Conservation (phyloP, 139 green algal genomes). For the Pleodorina starrii region DNA sequence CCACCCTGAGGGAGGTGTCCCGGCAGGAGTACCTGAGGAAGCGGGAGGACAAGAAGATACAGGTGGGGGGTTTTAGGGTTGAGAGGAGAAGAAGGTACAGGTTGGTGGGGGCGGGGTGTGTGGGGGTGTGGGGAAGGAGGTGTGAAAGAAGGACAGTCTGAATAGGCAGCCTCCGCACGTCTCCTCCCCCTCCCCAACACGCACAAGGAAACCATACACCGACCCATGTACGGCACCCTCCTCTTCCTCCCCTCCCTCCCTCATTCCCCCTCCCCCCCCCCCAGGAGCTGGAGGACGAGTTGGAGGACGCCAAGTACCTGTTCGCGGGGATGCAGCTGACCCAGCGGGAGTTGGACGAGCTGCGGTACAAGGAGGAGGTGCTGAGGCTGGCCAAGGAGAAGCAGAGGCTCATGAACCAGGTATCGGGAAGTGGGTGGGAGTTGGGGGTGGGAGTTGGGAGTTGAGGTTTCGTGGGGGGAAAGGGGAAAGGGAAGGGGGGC, state of each 20-base stretch:
- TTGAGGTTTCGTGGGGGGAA: background rate
- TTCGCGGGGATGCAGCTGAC: slow-evolving; percentile 80
- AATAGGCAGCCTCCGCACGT: too few relatives aligned
- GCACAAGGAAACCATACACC: too few relatives aligned
- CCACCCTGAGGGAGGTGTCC: slow-evolving; percentile 84
- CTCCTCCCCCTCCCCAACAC: background rate
- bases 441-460: background rate
- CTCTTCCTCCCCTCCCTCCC: background rate
- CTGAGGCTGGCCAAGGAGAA: slow-evolving; percentile 79
- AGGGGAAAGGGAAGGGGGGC: background rate
- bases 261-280: background rate
- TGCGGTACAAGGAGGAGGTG: slow-evolving; percentile 88
- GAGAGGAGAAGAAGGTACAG: too few relatives aligned
- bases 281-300: slow-evolving; percentile 77
- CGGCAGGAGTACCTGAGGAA: slow-evolving; percentile 98
- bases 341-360: slow-evolving; percentile 87
- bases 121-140: too few relatives aligned
- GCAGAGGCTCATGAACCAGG: slow-evolving; percentile 45
- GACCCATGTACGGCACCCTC: background rate
- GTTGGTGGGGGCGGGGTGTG: too few relatives aligned
- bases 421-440: background rate
- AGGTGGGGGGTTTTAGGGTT: too few relatives aligned
- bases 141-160: too few relatives aligned
- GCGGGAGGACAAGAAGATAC: slow-evolving; percentile 88
- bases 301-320: slow-evolving; percentile 90